These are phyloP conservation scores for Ogataea dorogensis DNA, from an alignment of 805 yeast genomes.

Conservation along the genomic window DNA sequence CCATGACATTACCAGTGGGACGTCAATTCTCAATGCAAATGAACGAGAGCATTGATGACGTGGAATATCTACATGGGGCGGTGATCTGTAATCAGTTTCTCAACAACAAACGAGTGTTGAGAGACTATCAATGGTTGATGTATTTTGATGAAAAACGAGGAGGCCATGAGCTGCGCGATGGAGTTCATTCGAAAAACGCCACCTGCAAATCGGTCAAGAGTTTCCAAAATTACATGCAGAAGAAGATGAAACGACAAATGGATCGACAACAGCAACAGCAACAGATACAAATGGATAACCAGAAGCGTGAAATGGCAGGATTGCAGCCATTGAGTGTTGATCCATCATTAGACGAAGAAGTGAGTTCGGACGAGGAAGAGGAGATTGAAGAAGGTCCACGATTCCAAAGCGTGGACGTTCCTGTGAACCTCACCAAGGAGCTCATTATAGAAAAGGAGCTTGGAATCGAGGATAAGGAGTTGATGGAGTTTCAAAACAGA, in stretches of 20 bases:
- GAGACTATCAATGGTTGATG: constrained; percentile 47
- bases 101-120: constrained; percentile 39
- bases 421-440: constrained; percentile 24
- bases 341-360: constrained; percentile 2
- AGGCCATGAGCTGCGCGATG: constrained; percentile 25
- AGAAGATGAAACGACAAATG: constrained; percentile 19
- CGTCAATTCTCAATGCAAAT: constrained; percentile 28
- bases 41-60: constrained; percentile 40
- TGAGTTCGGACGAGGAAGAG: constrained; percentile 13
- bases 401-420: constrained; percentile 20
- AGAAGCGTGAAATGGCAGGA: constrained; percentile 10
- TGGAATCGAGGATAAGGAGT: constrained; percentile 36
- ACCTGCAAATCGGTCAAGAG: constrained; percentile 24
- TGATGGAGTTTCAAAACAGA: constrained; percentile 35
- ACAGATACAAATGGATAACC: constrained; percentile 16
- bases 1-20: constrained; percentile 28
- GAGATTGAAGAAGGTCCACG: constrained; percentile 18
- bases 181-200: constrained; percentile 15
- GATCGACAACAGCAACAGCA: constrained; percentile 18
- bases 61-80: constrained; percentile 50
- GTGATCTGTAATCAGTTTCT: constrained; percentile 45
- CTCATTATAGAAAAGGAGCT: constrained; percentile 32
- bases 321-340: constrained; percentile 8
- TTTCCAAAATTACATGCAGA: constrained; percentile 32
- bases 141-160: constrained; percentile 48